Evolutionary conservation across 768 basidiomycete species (phyloP).

Genomic region (Terana coerulea): DNA sequence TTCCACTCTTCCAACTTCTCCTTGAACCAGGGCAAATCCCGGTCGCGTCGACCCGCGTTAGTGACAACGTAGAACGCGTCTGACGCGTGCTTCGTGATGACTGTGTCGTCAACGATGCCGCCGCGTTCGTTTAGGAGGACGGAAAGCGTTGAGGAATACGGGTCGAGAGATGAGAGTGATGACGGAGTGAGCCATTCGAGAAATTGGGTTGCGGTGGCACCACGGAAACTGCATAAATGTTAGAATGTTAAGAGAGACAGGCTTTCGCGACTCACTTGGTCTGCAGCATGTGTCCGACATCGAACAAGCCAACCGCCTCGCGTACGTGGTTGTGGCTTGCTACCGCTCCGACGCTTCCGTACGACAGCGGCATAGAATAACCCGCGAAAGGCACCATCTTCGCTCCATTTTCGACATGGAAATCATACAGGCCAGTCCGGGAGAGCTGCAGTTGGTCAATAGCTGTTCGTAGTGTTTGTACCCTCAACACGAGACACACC

Average conservation of each 20-base stretch:
- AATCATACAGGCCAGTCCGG: slow-evolving; percentile 83
- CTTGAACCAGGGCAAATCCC: slow-evolving; percentile 77
- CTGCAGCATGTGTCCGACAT: slow-evolving; percentile 99
- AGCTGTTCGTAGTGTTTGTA: not conserved
- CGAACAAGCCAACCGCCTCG: slow-evolving; percentile 80
- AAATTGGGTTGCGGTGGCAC: slow-evolving; percentile 72
- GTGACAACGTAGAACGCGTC: slow-evolving; percentile 93
- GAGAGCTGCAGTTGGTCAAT: slow-evolving; percentile 32
- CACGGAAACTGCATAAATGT: slow-evolving; percentile 62
- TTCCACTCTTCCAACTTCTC: slow-evolving; percentile 79
- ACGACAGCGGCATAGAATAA: slow-evolving; percentile 89
- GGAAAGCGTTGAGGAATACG: slow-evolving; percentile 81
- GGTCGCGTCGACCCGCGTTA: slow-evolving; percentile 83
- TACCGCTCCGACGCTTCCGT: slow-evolving; percentile 82
- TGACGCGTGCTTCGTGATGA: slow-evolving; percentile 81
- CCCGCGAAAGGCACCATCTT: slow-evolving; percentile 98
- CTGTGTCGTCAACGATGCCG: slow-evolving; percentile 94
- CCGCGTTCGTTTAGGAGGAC: slow-evolving; percentile 86
- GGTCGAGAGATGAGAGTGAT: slow-evolving; percentile 59
- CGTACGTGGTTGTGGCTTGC: slow-evolving; percentile 90
- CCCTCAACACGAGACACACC: slow-evolving; percentile 2
- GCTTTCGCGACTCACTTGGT: slow-evolving; percentile 50
- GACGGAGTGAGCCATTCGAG: slow-evolving; percentile 90
- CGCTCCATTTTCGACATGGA: slow-evolving; percentile 76
- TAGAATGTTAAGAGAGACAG: not conserved